phyloP scores from a whole-genome alignment of 2,329 filamentous ascomycete genomes.

The Alternaria sp. region DNA sequence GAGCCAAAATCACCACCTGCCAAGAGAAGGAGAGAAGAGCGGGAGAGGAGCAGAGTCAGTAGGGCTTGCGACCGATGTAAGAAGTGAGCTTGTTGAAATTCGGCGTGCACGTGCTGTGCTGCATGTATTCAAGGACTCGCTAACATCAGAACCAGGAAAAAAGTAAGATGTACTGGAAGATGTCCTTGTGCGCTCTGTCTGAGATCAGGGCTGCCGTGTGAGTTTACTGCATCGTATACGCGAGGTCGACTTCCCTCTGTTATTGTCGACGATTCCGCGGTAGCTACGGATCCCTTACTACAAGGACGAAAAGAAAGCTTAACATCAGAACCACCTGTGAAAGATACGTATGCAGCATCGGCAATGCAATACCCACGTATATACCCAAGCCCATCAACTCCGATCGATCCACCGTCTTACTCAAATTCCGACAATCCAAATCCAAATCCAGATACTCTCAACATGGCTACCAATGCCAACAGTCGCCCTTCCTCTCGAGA shows the following conservation, averaged over 20 bases:
- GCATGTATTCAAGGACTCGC: background rate
- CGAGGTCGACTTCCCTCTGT: slow-evolving; percentile 57
- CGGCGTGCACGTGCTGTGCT: slow-evolving; percentile 12
- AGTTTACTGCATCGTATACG: slow-evolving; percentile 61
- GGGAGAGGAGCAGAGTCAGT: slow-evolving; percentile 55
- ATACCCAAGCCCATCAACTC: slow-evolving; percentile 22
- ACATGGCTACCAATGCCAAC: slow-evolving; percentile 22
- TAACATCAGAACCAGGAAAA: slow-evolving; percentile 41
- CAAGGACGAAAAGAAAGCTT: slow-evolving; percentile 25
- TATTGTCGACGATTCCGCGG: slow-evolving; percentile 44
- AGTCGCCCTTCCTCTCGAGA: slow-evolving; percentile 46
- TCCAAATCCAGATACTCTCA: slow-evolving; percentile 21
- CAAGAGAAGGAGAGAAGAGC: slow-evolving; percentile 47
- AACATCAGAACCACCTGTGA: slow-evolving; percentile 17
- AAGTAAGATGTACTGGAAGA: slow-evolving; percentile 49
- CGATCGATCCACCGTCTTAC: slow-evolving; percentile 29
- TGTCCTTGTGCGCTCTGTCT: slow-evolving; percentile 49
- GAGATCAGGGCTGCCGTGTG: slow-evolving; percentile 52
- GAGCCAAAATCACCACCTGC: slow-evolving; percentile 36
- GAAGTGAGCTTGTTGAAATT: slow-evolving; percentile 46
- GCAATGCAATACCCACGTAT: slow-evolving; percentile 31
- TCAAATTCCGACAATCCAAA: background rate
- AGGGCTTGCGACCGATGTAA: slow-evolving; percentile 61
- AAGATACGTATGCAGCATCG: slow-evolving; percentile 23
- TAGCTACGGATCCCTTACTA: slow-evolving; percentile 28